Base-by-base conservation (phyloP, 352 stramenopile genomes). In the Aphanomyces cochlioides region DNA sequence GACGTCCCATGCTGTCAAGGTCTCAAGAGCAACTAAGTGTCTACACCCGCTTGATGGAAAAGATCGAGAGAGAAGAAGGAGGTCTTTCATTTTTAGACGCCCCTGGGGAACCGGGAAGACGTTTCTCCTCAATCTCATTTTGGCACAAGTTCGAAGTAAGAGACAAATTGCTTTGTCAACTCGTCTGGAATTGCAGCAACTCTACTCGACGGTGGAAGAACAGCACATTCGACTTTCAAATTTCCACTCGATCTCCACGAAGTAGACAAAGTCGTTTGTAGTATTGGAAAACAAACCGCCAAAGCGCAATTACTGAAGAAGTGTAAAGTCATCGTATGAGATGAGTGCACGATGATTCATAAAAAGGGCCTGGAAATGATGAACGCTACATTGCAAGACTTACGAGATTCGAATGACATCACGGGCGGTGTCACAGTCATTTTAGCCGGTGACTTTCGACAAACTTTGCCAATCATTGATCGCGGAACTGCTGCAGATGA, bases 31-130 rank as follows among this genome's bases (percentile, higher is more conserved):
- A 79, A 12, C 41, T 60, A 0, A 21, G 21, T 0, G 74, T 79
- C 7, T 75, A 74, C 40, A 41, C 78, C 7, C n/a, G 34, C 19
- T 56, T 76, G 19, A 21, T 79, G 2, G 40, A 67, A 0, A 50
- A 66, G 12, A 7, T 0, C 28, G 6, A 1, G 10, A 48, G 28
- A 3, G n/a, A 7, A n/a, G 10, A 6, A 10, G 66, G n/a, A 79
- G 76, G 37, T 17, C 72, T 60, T 66, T 80, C 63, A 79, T 76
- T 67, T 47, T 79, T 17, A 74, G 81, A 15, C 66, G 74, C 7
- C 67, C 73, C 28, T 73, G 77, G 19, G 73, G 75, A 1, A 79
- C 69, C 7, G 75, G 75, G 3, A 85, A 85, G 8, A 75, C 74
- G 1, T 77, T 74, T 4, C 12, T 81, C 1, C 40, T 73, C 19